Evolutionary conservation across 2,329 filamentous ascomycete genomes (phyloP), one percentile per base, ranked within the genome.

Genomic region (Aspergillus sp.): DNA sequence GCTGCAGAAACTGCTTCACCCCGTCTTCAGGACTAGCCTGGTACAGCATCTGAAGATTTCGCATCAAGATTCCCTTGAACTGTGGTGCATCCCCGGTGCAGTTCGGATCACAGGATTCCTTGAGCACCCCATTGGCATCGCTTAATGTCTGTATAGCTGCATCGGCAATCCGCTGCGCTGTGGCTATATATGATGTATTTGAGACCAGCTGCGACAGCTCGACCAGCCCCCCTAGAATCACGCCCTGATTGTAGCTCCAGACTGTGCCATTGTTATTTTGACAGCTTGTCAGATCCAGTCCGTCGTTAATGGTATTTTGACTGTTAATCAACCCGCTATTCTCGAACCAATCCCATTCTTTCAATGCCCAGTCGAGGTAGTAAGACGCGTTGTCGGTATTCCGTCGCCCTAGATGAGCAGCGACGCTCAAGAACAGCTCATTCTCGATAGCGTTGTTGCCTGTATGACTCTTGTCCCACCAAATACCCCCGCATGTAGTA

Each of bases 101-200:
- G 38, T 39, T 17, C 13, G 54, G 54, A 27, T 56, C 54, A n/a
- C 54, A 56, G 8, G 54, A 13, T n/a, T 56, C 42, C 1, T 19
- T 19, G 32, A 53, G 32, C 25, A 87, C 77, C 10, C 81, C 80
- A 55, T 80, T 72, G 0, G 72, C 59, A 61, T 82, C 78, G 3
- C 80, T 70, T 5, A 86, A 70, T 23, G 75, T 64, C 10, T 68
- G 65, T 59, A 87, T 83, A 13, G 82, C 83, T 0, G 84, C 84
- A 48, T 78, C 72, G 23, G 86, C 86, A 58, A 88, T 84, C 15
- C 61, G 64, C 41, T 72, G 69, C 2, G 84, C 84, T 2, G 71
- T 69, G 4, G 73, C 64, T 15, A 85, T 67, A 56, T 83, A 81
- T 5, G 66, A 62, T 0, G 51, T n/a, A 63, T 84, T 74, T 0